Evolutionary conservation across 495 filamentous ascomycete species (phyloP), one percentile per base, ranked within the genome.

Genomic region (Echria macrotheca): DNA sequence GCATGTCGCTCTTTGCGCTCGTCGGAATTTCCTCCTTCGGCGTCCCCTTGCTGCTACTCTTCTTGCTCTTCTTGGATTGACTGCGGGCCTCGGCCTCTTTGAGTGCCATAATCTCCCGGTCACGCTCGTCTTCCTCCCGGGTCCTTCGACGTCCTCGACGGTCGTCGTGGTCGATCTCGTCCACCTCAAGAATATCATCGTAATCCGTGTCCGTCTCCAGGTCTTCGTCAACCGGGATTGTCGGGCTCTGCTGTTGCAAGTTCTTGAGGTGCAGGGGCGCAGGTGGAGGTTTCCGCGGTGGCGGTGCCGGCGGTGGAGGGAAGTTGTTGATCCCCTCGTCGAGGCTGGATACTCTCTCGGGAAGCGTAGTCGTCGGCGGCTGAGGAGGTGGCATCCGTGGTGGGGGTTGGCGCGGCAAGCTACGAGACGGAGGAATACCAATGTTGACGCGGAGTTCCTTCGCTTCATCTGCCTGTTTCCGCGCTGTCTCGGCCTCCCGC

Each of bases 91-190:
- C 81, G 15, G 79, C 70, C 49, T 91, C 85, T 56, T 77, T 78
- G 44, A 70, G 59, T 12, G 82, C 72, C 7, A 82, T 60, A 5
- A 78, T 75, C 64, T 90, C 87, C 29, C 90, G 81, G 40, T 89
- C 80, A 45, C 74, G 72, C 52, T 96, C 90, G 58, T 96, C 90
- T 43, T 93, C 89, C 60, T 90, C 88, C 50, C 90, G 79, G 0
- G 90, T 96, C 56, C 84, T 88, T 55, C 89, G 75, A 26, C 90
- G 76, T n/a, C 90, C 90, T 37, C 90, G 76, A 24, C 83, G 82
- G 0, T 76, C 68, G n/a, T 63, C 57, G 1, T 19, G 42, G 5
- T 73, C 67, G 26, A 81, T 64, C 50, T 85, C 84, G 33, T 85
- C 80, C 12, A 78, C 80, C 43, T 86, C 80, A 4, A 83, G 61